Conservation (phyloP, 2,329 filamentous ascomycete species). For the Calonectria honghensis region DNA sequence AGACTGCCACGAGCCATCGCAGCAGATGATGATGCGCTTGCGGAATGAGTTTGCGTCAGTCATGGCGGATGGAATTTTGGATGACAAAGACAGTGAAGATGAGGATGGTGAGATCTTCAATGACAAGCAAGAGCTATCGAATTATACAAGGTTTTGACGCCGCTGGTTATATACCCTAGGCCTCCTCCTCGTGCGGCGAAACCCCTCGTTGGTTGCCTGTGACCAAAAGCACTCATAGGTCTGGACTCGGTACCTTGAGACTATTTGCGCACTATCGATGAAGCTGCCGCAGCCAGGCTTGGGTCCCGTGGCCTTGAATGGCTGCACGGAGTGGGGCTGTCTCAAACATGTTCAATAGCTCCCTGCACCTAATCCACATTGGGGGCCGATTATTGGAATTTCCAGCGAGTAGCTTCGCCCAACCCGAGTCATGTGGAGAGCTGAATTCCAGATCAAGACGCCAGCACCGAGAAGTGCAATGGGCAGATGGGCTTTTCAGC, state of each 20-base stretch:
- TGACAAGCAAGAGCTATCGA: background rate
- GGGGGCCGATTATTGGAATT: conserved; percentile 17
- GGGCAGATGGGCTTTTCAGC: background rate
- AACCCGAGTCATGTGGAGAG: conserved; percentile 9
- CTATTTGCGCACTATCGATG: conserved; percentile 26
- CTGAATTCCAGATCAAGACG: conserved; percentile 25
- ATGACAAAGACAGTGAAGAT: background rate
- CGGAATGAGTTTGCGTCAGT: conserved; percentile 34
- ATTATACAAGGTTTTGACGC: background rate
- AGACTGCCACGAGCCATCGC: conserved; percentile 61
- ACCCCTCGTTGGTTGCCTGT: conserved; percentile 1
- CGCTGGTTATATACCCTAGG: background rate
- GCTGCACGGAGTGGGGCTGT: conserved; percentile 15
- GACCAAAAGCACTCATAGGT: background rate
- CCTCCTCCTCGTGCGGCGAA: background rate
- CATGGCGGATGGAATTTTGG: conserved; percentile 4
- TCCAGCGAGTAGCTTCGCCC: background rate
- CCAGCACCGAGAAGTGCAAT: conserved; percentile 21
- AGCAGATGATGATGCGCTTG: conserved; percentile 59
- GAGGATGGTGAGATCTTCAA: background rate
- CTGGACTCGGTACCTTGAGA: background rate
- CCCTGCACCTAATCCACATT: conserved; percentile 2
- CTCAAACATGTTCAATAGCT: conserved; percentile 19
- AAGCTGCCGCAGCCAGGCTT: conserved; percentile 16
- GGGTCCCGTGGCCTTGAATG: conserved; percentile 15